Evolutionary conservation across 2,329 filamentous ascomycete genomes (phyloP).

Genomic region (Leptographium procerum): DNA sequence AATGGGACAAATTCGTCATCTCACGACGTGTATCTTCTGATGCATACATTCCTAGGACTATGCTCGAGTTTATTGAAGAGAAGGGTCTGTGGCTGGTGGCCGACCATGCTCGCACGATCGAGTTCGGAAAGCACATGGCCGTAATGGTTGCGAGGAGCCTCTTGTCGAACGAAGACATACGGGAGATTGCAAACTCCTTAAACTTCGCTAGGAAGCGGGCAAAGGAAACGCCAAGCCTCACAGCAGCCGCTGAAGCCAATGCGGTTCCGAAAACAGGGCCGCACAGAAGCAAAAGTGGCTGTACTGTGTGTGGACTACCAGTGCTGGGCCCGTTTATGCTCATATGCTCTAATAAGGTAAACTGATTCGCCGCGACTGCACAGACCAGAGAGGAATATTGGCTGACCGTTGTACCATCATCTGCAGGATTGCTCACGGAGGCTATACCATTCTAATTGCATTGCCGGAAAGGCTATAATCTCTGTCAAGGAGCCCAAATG

Average conservation of each 20-base stretch:
- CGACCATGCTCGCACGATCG: constrained; percentile 34
- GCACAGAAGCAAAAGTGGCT: constrained; percentile 33
- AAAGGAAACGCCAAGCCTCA: constrained; percentile 11
- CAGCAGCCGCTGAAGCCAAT: background rate
- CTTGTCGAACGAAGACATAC: constrained; percentile 31
- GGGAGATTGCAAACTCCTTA: constrained; percentile 26
- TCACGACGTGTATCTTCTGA: constrained; percentile 38
- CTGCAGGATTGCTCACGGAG: constrained; percentile 29
- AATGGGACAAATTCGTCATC: constrained; percentile 46
- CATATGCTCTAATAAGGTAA: constrained; percentile 38
- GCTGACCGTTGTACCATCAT: background rate
- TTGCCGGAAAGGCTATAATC: constrained; percentile 23
- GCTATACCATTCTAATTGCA: constrained; percentile 39
- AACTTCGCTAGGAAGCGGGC: constrained; percentile 17
- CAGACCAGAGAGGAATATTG: background rate
- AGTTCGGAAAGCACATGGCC: constrained; percentile 43
- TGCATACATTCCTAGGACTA: constrained; percentile 39
- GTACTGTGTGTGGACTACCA: constrained; percentile 34
- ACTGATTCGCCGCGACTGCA: background rate
- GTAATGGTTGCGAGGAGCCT: constrained; percentile 38
- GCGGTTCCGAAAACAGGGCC: constrained; percentile 12
- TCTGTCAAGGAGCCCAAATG: constrained; percentile 20
- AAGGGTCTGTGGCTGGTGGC: constrained; percentile 42
- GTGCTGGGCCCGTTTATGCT: constrained; percentile 36
- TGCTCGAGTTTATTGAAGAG: constrained; percentile 38